These are phyloP conservation scores for Thermochaetoides thermophila DNA, from an alignment of 495 filamentous ascomycete genomes.

Conservation along the genomic window DNA sequence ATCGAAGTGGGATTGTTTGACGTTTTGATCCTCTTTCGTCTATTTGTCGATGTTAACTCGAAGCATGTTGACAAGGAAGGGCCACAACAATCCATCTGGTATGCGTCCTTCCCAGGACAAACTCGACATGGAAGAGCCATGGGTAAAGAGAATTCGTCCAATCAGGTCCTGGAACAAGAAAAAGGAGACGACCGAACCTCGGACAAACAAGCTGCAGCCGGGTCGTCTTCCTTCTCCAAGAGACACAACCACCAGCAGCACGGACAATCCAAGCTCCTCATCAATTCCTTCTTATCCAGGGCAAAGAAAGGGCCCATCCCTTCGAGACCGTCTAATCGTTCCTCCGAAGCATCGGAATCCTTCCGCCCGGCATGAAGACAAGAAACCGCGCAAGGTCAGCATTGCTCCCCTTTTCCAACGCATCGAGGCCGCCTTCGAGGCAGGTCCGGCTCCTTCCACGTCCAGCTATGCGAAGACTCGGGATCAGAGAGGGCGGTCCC, in stretches of 20 bases:
- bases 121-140: no score
- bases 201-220: not conserved
- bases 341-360: not conserved
- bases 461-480: not conserved
- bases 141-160: no score
- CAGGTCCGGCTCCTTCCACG: not conserved
- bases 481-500: no score
- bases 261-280: conserved; percentile 1
- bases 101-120: no score
- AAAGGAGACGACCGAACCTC: no score
- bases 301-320: not conserved
- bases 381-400: conserved; percentile 1
- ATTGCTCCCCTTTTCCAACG: conserved; percentile 8
- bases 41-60: no score
- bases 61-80: no score
- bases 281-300: conserved; percentile 1
- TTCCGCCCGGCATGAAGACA: not conserved
- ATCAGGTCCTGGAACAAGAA: no score
- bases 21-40: no score
- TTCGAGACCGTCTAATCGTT: not conserved
- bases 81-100: no score
- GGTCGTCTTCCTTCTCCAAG: conserved; percentile 4
- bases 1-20: no score
- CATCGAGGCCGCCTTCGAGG: conserved; percentile 7
- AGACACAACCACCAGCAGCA: conserved; percentile 5